Evolutionary conservation across 1,284 basidiomycete genomes (phyloP).

Genomic region (Tylopilus sp.): DNA sequence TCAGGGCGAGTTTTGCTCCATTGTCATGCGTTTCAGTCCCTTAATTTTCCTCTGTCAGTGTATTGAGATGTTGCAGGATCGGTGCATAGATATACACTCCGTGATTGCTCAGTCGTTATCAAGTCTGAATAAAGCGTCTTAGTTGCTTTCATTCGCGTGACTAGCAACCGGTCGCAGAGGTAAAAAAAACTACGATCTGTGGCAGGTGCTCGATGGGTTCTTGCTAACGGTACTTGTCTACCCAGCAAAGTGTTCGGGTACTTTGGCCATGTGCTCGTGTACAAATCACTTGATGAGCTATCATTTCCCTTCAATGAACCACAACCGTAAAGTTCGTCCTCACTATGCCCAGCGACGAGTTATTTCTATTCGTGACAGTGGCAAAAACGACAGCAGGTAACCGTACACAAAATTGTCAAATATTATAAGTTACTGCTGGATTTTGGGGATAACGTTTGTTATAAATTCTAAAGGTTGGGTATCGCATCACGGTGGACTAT

Average conservation of each 20-base stretch:
- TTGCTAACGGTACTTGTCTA: too few species aligned
- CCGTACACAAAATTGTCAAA: slow-evolving; percentile 12
- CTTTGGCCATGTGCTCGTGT: background rate
- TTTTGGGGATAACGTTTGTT: slow-evolving; percentile 3
- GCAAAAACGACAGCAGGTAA: background rate
- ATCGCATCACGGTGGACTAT: slow-evolving; percentile 3
- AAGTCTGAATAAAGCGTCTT: slow-evolving; percentile 13
- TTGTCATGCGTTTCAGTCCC: background rate
- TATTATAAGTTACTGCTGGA: slow-evolving; percentile 25
- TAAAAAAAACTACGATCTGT: too few species aligned
- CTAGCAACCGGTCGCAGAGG: too few species aligned
- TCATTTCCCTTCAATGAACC: background rate
- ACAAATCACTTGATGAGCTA: background rate
- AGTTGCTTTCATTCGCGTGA: background rate
- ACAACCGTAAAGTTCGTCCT: background rate
- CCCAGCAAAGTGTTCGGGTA: too few species aligned
- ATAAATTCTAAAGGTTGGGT: slow-evolving; percentile 1
- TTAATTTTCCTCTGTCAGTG: slow-evolving; percentile 42
- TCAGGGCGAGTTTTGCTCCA: slow-evolving; percentile 46
- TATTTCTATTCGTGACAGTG: background rate
- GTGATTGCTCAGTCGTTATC: slow-evolving; percentile 68
- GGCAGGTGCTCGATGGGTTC: background rate
- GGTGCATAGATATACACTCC: slow-evolving; percentile 70
- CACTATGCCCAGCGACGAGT: background rate
- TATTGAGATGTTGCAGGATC: slow-evolving; percentile 61